These are phyloP conservation scores for Pisolithus tinctorius DNA, from an alignment of 768 basidiomycete genomes.

Conservation along the genomic window DNA sequence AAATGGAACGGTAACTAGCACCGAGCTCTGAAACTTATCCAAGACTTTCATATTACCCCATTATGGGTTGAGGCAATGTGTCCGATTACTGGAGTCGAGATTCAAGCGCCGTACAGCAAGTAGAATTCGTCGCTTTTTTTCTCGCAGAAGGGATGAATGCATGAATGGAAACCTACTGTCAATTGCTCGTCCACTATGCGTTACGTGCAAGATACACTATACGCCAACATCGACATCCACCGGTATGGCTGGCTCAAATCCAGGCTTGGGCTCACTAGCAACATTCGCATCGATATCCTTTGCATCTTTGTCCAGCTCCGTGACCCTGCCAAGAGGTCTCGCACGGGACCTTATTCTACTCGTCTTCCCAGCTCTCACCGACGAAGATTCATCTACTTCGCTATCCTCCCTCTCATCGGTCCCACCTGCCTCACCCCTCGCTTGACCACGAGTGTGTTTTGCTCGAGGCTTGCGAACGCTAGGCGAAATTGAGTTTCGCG, in stretches of 20 bases:
- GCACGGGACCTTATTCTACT: slow-evolving; percentile 19
- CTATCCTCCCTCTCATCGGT: slow-evolving; percentile 24
- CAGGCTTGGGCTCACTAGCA: slow-evolving; percentile 23
- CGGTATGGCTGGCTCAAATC: slow-evolving; percentile 29
- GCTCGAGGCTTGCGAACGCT: slow-evolving; percentile 13
- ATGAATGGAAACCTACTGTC: no score
- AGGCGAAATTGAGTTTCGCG: neutral
- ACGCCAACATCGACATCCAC: slow-evolving; percentile 31
- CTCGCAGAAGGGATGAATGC: no score
- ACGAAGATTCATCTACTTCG: slow-evolving; percentile 31
- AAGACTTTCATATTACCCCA: no score
- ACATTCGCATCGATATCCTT: slow-evolving; percentile 26
- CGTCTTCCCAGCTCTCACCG: slow-evolving; percentile 27
- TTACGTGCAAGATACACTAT: no score
- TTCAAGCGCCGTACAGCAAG: no score
- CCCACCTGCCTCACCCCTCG: slow-evolving; percentile 27
- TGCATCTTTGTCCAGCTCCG: slow-evolving; percentile 23
- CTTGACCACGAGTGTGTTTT: slow-evolving; percentile 23
- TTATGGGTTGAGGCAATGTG: no score
- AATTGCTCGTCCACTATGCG: no score
- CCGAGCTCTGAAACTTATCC: no score
- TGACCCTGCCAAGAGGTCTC: slow-evolving; percentile 14
- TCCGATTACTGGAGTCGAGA: no score
- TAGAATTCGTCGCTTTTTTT: no score
- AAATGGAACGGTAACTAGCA: no score